Base-by-base conservation (phyloP, 805 yeast genomes). In the Ogataea parapolymorpha region DNA sequence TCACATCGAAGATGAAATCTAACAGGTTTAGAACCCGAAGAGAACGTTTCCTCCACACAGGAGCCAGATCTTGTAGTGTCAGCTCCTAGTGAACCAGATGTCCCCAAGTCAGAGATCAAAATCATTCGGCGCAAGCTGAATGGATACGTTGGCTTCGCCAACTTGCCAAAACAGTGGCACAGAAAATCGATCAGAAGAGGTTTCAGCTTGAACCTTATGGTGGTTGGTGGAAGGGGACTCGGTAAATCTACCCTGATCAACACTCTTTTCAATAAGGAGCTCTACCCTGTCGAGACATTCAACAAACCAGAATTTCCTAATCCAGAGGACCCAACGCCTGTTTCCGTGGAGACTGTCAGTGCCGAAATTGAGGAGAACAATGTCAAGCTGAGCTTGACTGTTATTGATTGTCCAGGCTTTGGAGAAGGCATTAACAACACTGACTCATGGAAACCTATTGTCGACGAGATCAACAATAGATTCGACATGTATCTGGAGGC, bases 151-250 rank as follows among this genome's bases (percentile, higher is more conserved):
- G 99, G 99, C 5, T 93, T 93, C 68, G 95, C 97, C 52, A 93
- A 90, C 67, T 74, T 93, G 59, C 99, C 99, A 44, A 93, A 90
- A 61, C 99, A 93, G 71, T 93, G 97, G 96, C 98, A 93, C 69
- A 81, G 96, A 67, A 88, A 85, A 66, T 83, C 95, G 2, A 79
- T 88, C 47, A 82, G 85, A 65, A 77, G 86, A 59, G 99, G 99
- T 11, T 93, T 93, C 73, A 77, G 73, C 55, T 77, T 93, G 61
- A 93, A 93, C 62, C 62, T 93, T 46, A 77, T 93, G 79, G 88
- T 87, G 44, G 95, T 90, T 48, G 95, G 95, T 52, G 95, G 87
- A 68, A 72, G 82, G 45, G 97, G 99, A 5, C 72, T 91, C 48
- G 99, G 99, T 55, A 91, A 91, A 68, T 73, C 93, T 25, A 93